Evolutionary conservation across 345 rosid genomes (phyloP).

Genomic region (Hevea brasiliensis): DNA sequence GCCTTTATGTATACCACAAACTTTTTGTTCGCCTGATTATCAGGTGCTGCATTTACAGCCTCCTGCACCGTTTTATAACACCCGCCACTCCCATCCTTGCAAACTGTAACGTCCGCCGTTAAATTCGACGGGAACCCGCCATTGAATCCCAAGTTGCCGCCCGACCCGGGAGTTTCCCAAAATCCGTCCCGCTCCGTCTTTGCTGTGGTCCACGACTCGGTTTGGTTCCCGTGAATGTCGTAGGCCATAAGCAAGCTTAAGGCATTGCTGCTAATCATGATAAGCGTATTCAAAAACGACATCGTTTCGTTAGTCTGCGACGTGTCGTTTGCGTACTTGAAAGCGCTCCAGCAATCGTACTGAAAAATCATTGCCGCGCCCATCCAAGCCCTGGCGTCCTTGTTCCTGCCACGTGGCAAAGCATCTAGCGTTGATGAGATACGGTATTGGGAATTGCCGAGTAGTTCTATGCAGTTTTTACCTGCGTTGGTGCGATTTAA

Average conservation of each 20-base stretch:
- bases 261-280: conserved; percentile 61
- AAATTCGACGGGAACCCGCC: conserved; percentile 48
- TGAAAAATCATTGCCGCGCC: conserved; percentile 72
- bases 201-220: conserved; percentile 57
- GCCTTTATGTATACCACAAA: conserved; percentile 63
- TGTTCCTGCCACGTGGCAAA: conserved; percentile 45
- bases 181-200: conserved; percentile 75
- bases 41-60: conserved; percentile 81
- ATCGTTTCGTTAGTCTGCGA: conserved; percentile 46
- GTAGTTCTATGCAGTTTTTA: conserved; percentile 51
- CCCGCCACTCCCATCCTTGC: conserved; percentile 41
- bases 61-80: conserved; percentile 68
- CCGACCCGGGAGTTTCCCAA: conserved; percentile 18
- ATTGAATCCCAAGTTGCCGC: conserved; percentile 5
- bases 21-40: conserved; percentile 27
- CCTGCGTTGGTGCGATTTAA: conserved; percentile 62
- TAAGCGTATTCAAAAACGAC: conserved; percentile 55
- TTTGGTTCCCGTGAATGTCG: conserved; percentile 51
- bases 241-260: conserved; percentile 64
- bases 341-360: conserved; percentile 70
- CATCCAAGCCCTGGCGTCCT: conserved; percentile 81
- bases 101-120: conserved; percentile 64
- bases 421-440: conserved; percentile 39
- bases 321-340: conserved; percentile 74
- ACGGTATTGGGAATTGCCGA: conserved; percentile 56